A percentile compares a stretch with the other conserved stretches of the same genome.
phyloP scores from a whole-genome alignment of 306 rosid genomes.

The Rubus parviflorus region DNA sequence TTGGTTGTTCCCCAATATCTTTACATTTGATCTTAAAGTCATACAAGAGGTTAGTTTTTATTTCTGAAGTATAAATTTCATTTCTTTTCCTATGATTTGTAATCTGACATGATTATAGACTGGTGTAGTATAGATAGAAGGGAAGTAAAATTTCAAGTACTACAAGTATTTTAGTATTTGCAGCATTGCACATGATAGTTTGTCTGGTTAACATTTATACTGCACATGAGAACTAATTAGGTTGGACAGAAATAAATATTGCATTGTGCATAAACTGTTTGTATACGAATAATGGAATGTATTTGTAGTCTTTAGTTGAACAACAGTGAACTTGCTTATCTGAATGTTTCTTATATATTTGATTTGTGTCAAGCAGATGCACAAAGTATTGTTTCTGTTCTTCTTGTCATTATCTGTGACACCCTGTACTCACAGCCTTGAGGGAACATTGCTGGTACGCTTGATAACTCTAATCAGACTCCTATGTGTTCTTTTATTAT shows the following conservation, averaged over 20 bases:
- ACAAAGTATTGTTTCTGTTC: conserved; percentile 12
- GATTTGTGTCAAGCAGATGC: conserved; percentile 8
- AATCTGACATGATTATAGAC: background rate
- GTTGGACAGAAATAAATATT: background rate
- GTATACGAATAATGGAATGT: background rate
- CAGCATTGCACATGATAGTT: background rate
- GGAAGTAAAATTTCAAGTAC: background rate
- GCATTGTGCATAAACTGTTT: background rate
- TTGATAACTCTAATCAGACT: conserved; percentile 1
- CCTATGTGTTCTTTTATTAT: background rate
- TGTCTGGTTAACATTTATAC: background rate
- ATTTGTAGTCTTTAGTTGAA: background rate
- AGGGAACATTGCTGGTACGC: conserved; percentile 11
- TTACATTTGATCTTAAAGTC: conserved; percentile 74
- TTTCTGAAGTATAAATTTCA: background rate
- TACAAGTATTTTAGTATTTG: background rate
- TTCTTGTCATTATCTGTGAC: conserved; percentile 2
- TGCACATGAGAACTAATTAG: background rate
- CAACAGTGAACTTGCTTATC: background rate
- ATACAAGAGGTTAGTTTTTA: conserved; percentile 64
- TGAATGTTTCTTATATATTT: background rate
- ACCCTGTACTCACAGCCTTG: conserved; percentile 13
- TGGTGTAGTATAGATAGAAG: background rate
- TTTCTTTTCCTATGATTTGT: background rate
- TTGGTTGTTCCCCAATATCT: conserved; percentile 74